phyloP scores from a whole-genome alignment of 129 eudicot genomes.

The Arctium lappa region DNA sequence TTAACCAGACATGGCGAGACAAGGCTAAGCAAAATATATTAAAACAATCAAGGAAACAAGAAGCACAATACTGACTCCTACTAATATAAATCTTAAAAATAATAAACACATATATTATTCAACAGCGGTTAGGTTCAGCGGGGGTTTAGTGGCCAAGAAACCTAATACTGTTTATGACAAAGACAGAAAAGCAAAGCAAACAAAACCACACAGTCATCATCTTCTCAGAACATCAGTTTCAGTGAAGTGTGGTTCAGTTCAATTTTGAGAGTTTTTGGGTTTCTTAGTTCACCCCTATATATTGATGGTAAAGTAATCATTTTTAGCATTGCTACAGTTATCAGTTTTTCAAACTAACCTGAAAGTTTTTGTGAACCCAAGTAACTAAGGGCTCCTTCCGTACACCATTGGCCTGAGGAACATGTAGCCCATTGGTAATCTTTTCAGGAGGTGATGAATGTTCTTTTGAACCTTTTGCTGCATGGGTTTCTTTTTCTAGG shows the following conservation, averaged over 20 bases:
- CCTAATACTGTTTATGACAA: background rate
- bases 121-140: background rate
- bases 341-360: slow-evolving; percentile 38
- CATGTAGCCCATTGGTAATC: slow-evolving; percentile 61
- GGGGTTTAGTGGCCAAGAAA: background rate
- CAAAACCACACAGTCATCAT: background rate
- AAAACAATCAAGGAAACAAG: too few relatives aligned
- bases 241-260: background rate
- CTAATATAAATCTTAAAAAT: too few relatives aligned
- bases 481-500: slow-evolving; percentile 66
- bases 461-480: slow-evolving; percentile 45
- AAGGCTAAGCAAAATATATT: too few relatives aligned
- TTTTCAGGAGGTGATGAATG: slow-evolving; percentile 48
- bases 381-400: slow-evolving; percentile 73
- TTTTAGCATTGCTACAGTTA: background rate
- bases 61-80: too few relatives aligned
- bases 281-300: background rate
- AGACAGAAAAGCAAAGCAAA: background rate
- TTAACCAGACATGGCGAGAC: too few relatives aligned
- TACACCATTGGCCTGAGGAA: slow-evolving; percentile 41
- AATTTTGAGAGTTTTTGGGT: background rate
- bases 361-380: slow-evolving; percentile 92
- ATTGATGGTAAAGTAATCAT: background rate
- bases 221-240: background rate
- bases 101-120: background rate